A percentile compares a stretch with the other conserved stretches of the same genome.
Conservation (phyloP, 2,329 filamentous ascomycete species). For the Pyrenochaeta sp. region DNA sequence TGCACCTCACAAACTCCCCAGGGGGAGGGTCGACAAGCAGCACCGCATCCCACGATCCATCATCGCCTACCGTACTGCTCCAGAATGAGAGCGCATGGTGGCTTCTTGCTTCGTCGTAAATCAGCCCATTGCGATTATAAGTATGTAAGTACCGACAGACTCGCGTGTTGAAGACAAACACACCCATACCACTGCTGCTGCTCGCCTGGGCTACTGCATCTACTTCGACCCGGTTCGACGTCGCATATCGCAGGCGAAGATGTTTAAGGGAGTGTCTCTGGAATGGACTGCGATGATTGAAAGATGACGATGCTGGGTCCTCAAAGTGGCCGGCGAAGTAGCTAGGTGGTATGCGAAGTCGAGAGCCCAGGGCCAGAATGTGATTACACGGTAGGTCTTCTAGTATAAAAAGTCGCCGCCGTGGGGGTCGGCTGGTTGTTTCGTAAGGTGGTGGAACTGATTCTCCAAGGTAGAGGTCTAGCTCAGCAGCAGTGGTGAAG, state of each 20-base stretch:
- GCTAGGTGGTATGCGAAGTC: constrained; percentile 11
- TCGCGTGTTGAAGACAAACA: background rate
- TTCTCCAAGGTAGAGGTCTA: constrained; percentile 3
- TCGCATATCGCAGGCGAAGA: constrained; percentile 6
- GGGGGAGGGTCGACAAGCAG: background rate
- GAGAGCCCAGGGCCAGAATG: constrained; percentile 12
- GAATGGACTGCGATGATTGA: constrained; percentile 16
- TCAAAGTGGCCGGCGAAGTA: constrained; percentile 19
- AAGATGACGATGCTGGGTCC: constrained; percentile 13
- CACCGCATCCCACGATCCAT: constrained; percentile 1
- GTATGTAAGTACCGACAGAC: background rate
- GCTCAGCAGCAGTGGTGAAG: constrained; percentile 6
- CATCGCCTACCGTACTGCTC: background rate
- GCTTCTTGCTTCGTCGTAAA: background rate
- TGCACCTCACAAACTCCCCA: background rate
- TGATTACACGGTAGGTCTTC: constrained; percentile 18
- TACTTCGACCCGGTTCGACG: background rate
- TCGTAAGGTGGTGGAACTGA: background rate
- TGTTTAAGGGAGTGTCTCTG: constrained; percentile 6
- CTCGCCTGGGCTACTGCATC: background rate
- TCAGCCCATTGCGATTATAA: background rate
- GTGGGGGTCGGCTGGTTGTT: background rate
- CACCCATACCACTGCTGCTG: background rate
- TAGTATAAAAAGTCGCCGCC: constrained; percentile 13
- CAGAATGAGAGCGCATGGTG: background rate